phyloP scores from a whole-genome alignment of 805 yeast genomes.

The Kodamaea leandrae region DNA sequence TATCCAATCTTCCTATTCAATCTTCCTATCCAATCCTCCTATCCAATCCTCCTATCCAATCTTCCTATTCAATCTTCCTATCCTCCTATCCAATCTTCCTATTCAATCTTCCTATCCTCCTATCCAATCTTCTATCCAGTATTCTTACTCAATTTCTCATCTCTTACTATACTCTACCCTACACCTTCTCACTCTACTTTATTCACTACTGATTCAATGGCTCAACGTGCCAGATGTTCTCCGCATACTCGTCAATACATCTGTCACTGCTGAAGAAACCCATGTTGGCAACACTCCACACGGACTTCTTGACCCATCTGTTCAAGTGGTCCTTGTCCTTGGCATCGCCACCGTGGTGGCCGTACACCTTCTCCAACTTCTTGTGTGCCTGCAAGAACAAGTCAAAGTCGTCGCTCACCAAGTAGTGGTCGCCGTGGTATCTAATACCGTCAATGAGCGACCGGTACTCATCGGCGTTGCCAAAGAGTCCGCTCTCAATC shows the following conservation, averaged over 20 bases:
- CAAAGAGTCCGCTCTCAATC: constrained; percentile 70
- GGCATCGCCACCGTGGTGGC: constrained; percentile 42
- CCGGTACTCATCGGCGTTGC: constrained; percentile 63
- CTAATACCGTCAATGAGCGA: constrained; percentile 67
- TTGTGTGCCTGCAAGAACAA: constrained; percentile 80
- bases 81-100: no score
- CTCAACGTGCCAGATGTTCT: constrained; percentile 88
- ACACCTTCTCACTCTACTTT: neutral
- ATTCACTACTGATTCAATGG: constrained; percentile 41
- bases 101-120: no score
- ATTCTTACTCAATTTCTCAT: no score
- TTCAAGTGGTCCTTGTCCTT: constrained; percentile 50
- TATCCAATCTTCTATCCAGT: no score
- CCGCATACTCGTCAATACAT: constrained; percentile 90
- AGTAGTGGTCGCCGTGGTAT: constrained; percentile 78
- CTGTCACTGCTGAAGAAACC: constrained; percentile 92
- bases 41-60: no score
- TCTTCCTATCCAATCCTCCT: no score
- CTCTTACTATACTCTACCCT: no score
- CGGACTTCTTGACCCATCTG: constrained; percentile 74
- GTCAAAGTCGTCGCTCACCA: constrained; percentile 87
- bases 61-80: no score
- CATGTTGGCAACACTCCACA: constrained; percentile 82
- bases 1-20: no score
- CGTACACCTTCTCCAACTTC: constrained; percentile 69